Percentiles rank a stretch among this genome's conserved stretches.
phyloP scores from a whole-genome alignment of 2,329 filamentous ascomycete species.

The Ilyonectria mors-panacis region DNA sequence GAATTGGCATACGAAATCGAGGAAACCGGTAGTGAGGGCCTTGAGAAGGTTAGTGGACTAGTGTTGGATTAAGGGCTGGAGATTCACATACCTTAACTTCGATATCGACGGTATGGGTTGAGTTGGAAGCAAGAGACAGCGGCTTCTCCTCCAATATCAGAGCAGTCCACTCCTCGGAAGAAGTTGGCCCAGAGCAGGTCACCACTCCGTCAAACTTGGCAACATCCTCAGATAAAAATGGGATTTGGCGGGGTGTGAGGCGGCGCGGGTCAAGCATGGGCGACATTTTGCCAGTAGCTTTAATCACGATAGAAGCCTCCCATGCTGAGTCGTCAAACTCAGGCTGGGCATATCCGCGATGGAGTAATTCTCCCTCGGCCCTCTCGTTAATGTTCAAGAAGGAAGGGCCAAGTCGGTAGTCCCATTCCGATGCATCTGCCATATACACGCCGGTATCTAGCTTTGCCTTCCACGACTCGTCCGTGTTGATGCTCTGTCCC shows the following conservation, averaged over 20 bases:
- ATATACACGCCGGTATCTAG: slow-evolving; percentile 7
- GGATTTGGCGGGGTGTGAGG: slow-evolving; percentile 17
- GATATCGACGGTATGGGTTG: slow-evolving; percentile 16
- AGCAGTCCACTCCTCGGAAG: slow-evolving; percentile 14
- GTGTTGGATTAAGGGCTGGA: not conserved
- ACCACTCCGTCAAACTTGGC: slow-evolving; percentile 18
- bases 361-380: slow-evolving; percentile 6
- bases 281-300: slow-evolving; percentile 23
- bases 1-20: slow-evolving; percentile 14
- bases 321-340: slow-evolving; percentile 22
- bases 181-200: not conserved
- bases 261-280: slow-evolving; percentile 22
- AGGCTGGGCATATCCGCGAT: slow-evolving; percentile 2
- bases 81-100: slow-evolving; percentile 17
- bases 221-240: slow-evolving; percentile 12
- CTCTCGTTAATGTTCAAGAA: slow-evolving; percentile 23
- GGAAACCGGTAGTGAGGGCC: slow-evolving; percentile 17
- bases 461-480: slow-evolving; percentile 20
- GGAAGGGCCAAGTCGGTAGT: slow-evolving; percentile 23
- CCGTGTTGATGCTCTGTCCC: slow-evolving; percentile 1
- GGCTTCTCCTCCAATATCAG: slow-evolving; percentile 3
- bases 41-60: not conserved
- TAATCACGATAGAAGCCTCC: slow-evolving; percentile 2
- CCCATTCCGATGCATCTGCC: slow-evolving; percentile 21
- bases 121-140: not conserved